A percentile compares a stretch with the other conserved stretches of the same genome.
These are phyloP conservation scores for Physocladia obscura DNA, from an alignment of 192 early-diverging fungal genomes.

Conservation along the genomic window DNA sequence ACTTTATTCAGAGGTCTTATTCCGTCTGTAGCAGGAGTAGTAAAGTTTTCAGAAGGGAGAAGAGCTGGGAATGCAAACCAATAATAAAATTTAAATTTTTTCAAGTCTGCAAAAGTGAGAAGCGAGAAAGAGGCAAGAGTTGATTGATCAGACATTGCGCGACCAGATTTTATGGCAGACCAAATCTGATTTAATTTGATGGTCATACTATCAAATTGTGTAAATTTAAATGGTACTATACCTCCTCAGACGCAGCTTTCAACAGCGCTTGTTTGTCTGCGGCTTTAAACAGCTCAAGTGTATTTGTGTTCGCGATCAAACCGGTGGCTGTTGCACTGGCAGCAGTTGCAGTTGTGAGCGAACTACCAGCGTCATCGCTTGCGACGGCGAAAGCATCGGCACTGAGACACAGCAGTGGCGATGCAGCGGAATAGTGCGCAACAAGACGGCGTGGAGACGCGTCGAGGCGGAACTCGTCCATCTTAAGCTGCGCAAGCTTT, in stretches of 20 bases:
- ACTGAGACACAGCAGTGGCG: conserved; percentile 65
- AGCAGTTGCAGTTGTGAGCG: no score
- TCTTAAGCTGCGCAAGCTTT: conserved; percentile 75
- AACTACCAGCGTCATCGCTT: not conserved
- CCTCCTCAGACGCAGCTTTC: conserved; percentile 55
- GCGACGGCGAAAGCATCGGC: conserved; percentile 47
- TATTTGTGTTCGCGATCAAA: conserved; percentile 87
- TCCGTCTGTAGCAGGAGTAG: not conserved
- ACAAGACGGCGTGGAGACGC: conserved; percentile 32
- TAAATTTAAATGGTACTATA: conserved; percentile 35
- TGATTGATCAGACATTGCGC: conserved; percentile 59
- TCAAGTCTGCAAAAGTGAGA: conserved; percentile 93
- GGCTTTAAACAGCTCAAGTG: conserved; percentile 86
- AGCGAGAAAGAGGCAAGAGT: conserved; percentile 74
- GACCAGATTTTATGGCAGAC: conserved; percentile 67
- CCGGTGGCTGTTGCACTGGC: conserved; percentile 50
- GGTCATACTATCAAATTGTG: conserved; percentile 1
- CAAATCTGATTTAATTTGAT: conserved; percentile 55
- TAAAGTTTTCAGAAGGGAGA: conserved; percentile 61
- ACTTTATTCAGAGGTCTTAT: conserved; percentile 40
- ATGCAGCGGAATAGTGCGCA: conserved; percentile 39
- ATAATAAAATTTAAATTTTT: conserved; percentile 92
- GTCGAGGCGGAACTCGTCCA: conserved; percentile 79
- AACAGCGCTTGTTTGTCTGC: conserved; percentile 76
- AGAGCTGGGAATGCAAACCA: conserved; percentile 95